Percentiles rank a stretch among this genome's conserved stretches.
Conservation (phyloP, 176 grass and related monocot species). For the Hyparrhenia diplandra region DNA sequence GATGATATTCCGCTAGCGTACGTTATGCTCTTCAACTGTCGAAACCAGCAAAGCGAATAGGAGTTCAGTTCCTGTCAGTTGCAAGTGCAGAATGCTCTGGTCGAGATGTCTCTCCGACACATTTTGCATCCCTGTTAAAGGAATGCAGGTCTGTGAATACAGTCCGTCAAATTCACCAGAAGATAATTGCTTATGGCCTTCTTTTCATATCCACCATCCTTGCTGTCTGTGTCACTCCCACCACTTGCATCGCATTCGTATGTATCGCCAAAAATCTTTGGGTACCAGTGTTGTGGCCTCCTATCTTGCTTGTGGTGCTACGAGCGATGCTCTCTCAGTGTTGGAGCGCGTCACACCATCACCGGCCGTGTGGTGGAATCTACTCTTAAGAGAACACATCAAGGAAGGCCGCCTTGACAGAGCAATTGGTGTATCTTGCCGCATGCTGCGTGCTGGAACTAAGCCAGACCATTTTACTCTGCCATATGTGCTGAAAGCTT, state of each 20-base stretch:
- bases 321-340: constrained; percentile 32
- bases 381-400: constrained; percentile 58
- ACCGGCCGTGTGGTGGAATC: constrained; percentile 68
- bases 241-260: constrained; percentile 26
- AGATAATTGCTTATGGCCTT: constrained; percentile 39
- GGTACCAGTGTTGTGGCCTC: constrained; percentile 36
- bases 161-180: constrained; percentile 50
- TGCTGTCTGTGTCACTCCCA: constrained; percentile 29
- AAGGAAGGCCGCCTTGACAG: constrained; percentile 52
- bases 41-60: constrained; percentile 13
- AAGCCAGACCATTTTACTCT: constrained; percentile 74
- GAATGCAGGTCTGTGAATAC: constrained; percentile 36
- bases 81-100: constrained; percentile 23
- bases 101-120: constrained; percentile 11
- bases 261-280: constrained; percentile 40
- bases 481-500: constrained; percentile 73
- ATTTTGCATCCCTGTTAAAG: constrained; percentile 40
- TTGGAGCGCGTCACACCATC: constrained; percentile 54
- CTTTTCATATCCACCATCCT: constrained; percentile 30
- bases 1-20: not conserved
- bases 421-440: constrained; percentile 52
- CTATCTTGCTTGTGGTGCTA: constrained; percentile 38
- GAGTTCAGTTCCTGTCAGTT: constrained; percentile 17
- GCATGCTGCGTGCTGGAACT: constrained; percentile 62
- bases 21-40: constrained; percentile 33